phyloP scores from a whole-genome alignment of 345 rosid species.

The Citrus unshiu region DNA sequence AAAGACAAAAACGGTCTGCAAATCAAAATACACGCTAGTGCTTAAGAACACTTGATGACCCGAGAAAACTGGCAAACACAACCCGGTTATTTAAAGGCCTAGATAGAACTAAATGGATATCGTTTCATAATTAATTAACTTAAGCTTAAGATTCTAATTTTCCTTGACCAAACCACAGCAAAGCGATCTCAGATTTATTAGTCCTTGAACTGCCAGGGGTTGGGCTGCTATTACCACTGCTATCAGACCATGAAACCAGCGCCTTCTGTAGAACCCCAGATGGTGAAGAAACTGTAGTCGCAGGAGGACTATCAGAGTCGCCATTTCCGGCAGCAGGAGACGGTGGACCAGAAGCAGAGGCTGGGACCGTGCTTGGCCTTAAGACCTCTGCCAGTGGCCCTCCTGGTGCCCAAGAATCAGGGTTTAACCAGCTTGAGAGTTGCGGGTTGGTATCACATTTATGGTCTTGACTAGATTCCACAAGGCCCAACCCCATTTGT shows the following conservation, averaged over 20 bases:
- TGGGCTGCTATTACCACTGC: constrained; percentile 55
- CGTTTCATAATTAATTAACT: background rate
- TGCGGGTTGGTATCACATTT: constrained; percentile 24
- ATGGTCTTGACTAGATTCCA: constrained; percentile 23
- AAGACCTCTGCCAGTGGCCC: constrained; percentile 81
- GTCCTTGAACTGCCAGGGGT: constrained; percentile 27
- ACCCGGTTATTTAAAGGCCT: background rate
- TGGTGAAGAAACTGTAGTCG: constrained; percentile 47
- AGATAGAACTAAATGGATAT: background rate
- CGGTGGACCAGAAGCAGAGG: constrained; percentile 15
- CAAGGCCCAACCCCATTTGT: constrained; percentile 35
- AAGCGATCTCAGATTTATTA: constrained; percentile 28
- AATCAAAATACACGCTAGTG: too few species aligned
- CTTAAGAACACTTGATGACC: too few species aligned
- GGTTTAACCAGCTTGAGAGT: constrained; percentile 38
- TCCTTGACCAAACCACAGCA: constrained; percentile 33
- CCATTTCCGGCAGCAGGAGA: constrained; percentile 23
- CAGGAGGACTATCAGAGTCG: constrained; percentile 24
- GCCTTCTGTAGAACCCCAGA: constrained; percentile 52
- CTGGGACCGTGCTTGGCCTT: constrained; percentile 24
- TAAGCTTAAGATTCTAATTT: constrained; percentile 11
- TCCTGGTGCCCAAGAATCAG: constrained; percentile 45
- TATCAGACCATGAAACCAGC: constrained; percentile 54
- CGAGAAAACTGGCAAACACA: background rate
- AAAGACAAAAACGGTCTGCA: too few species aligned